Conservation (phyloP, 257 asterid species). For the Solanum medicagineum region DNA sequence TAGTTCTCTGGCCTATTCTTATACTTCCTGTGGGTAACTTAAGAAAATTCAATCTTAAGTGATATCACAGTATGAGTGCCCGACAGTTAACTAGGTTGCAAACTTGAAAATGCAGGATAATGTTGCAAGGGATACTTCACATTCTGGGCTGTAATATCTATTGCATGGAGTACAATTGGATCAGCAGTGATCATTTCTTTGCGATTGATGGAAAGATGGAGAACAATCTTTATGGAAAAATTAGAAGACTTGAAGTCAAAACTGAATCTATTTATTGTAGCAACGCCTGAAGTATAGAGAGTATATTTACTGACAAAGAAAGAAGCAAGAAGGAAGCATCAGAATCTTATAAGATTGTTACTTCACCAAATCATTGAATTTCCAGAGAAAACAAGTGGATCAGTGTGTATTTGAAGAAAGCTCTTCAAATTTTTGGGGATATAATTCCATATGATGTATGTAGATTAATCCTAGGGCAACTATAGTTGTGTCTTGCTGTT, state of each 20-base stretch:
- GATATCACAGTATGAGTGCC: not conserved
- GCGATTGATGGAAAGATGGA: slow-evolving; percentile 76
- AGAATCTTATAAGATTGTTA: slow-evolving; percentile 21
- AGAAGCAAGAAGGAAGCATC: slow-evolving; percentile 38
- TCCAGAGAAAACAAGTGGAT: not conserved
- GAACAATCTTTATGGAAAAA: slow-evolving; percentile 56
- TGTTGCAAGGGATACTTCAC: slow-evolving; percentile 79
- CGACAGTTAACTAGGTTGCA: not conserved
- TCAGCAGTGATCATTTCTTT: slow-evolving; percentile 67
- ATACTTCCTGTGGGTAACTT: slow-evolving; percentile 73
- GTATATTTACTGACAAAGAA: slow-evolving; percentile 46
- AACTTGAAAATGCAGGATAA: slow-evolving; percentile 37
- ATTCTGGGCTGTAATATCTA: slow-evolving; percentile 78
- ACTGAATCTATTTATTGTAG: slow-evolving; percentile 44
- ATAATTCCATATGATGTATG: slow-evolving; percentile 55
- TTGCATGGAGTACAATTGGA: slow-evolving; percentile 77
- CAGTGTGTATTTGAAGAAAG: not conserved
- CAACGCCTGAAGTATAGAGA: slow-evolving; percentile 73
- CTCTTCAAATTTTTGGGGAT: slow-evolving; percentile 44
- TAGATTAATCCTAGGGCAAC: slow-evolving; percentile 19
- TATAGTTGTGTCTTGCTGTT: not conserved
- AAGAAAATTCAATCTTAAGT: not conserved
- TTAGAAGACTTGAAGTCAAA: slow-evolving; percentile 57
- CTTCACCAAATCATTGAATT: not conserved
- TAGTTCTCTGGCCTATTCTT: slow-evolving; percentile 67